phyloP scores from a whole-genome alignment of 2,329 filamentous ascomycete species.

The Dendryphion nanum region DNA sequence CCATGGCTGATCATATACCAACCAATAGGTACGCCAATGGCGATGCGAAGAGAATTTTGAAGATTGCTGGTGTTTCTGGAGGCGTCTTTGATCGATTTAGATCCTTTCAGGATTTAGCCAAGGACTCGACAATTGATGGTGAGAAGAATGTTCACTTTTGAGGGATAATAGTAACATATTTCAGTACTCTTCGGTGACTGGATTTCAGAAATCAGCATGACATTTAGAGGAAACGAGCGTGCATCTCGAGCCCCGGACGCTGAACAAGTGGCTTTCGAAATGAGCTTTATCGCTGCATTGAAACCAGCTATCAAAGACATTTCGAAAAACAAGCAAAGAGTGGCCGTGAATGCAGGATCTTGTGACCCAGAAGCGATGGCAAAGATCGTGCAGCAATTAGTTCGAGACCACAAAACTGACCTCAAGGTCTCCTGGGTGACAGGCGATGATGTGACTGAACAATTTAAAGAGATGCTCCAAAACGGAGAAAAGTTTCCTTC shows the following conservation, averaged over 20 bases:
- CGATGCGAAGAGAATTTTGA: conserved; percentile 1
- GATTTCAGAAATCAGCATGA: conserved; percentile 55
- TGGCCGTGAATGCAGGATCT: conserved; percentile 9
- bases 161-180: background rate
- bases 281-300: conserved; percentile 8
- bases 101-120: conserved; percentile 14
- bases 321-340: conserved; percentile 13
- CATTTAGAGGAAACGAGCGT: conserved; percentile 18
- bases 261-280: conserved; percentile 9
- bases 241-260: conserved; percentile 5
- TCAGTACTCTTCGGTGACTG: conserved; percentile 47
- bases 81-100: conserved; percentile 10
- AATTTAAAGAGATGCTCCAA: conserved; percentile 7
- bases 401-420: conserved; percentile 5
- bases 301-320: conserved; percentile 18
- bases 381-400: conserved; percentile 5
- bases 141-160: background rate
- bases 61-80: conserved; percentile 8
- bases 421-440: conserved; percentile 20
- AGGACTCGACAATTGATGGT: conserved; percentile 44
- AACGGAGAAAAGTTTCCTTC: conserved; percentile 10
- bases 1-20: background rate
- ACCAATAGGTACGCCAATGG: conserved; percentile 1
- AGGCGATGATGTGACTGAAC: conserved; percentile 12
- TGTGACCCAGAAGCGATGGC: conserved; percentile 8